Evolutionary conservation across 1,284 basidiomycete species (phyloP).

Genomic region (Pyrrhoderma lamaoense): DNA sequence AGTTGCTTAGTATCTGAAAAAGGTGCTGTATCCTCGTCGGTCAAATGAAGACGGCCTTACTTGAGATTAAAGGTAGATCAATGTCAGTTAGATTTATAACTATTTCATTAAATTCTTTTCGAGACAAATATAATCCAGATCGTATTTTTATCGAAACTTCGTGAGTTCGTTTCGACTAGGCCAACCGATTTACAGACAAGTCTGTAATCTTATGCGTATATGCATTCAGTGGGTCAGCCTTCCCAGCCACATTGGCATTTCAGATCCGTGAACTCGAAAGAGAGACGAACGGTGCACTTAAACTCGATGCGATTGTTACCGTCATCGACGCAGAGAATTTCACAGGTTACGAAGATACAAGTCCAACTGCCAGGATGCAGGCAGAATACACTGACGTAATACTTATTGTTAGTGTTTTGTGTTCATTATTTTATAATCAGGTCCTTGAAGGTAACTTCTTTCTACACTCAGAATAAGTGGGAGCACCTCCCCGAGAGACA

Average conservation of each 20-base stretch:
- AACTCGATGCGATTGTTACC: conserved; percentile 82
- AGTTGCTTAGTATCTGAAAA: not conserved
- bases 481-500: conserved; percentile 71
- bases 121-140: conserved; percentile 77
- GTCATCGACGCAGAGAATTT: conserved; percentile 90
- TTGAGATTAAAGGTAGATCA: conserved; percentile 71
- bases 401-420: conserved; percentile 54
- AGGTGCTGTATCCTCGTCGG: conserved; percentile 90
- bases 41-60: conserved; percentile 81
- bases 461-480: conserved; percentile 67
- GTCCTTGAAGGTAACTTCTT: too few species aligned
- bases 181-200: not conserved
- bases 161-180: conserved; percentile 36
- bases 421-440: too few species aligned
- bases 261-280: conserved; percentile 84
- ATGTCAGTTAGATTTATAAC: not conserved
- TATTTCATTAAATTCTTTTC: not conserved
- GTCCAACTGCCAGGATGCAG: conserved; percentile 84
- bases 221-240: conserved; percentile 66
- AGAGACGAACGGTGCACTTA: conserved; percentile 66
- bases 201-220: too few species aligned
- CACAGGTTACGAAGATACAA: conserved; percentile 81
- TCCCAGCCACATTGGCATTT: conserved; percentile 85
- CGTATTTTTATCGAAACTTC: conserved; percentile 91
- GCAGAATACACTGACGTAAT: conserved; percentile 90